A percentile compares a stretch with the other conserved stretches of the same genome.
Evolutionary conservation across 1,139 yeast genomes (phyloP).

Genomic region (Saccharomyces hybrid): DNA sequence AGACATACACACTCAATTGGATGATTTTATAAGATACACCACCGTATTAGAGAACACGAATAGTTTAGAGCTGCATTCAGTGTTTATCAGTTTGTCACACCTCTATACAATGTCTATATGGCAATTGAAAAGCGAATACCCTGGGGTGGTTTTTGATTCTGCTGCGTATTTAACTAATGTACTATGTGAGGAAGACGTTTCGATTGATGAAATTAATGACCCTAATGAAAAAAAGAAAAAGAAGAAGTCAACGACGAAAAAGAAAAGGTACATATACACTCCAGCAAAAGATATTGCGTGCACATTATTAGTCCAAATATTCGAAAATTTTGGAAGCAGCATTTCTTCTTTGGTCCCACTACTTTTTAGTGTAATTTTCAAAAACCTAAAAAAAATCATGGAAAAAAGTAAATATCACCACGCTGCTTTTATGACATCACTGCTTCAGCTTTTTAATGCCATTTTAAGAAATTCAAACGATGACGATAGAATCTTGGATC

Average conservation of each 20-base stretch:
- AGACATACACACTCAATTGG: conserved; percentile 10
- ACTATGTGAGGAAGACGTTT: conserved; percentile 24
- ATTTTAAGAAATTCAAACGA: conserved; percentile 17
- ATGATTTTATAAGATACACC: conserved; percentile 10
- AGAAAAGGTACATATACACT: conserved; percentile 17
- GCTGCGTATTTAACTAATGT: conserved; percentile 24
- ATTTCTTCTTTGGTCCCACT: conserved; percentile 31
- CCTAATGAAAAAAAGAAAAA: conserved; percentile 13
- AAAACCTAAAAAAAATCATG: conserved; percentile 29
- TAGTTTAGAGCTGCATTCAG: conserved; percentile 18
- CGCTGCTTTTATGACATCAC: conserved; percentile 23
- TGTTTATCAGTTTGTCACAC: conserved; percentile 19
- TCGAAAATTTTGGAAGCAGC: conserved; percentile 31
- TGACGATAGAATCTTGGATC: conserved; percentile 11
- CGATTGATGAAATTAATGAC: conserved; percentile 6
- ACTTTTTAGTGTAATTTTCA: conserved; percentile 25
- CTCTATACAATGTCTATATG: conserved; percentile 16
- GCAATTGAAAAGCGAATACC: conserved; percentile 12
- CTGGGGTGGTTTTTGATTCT: conserved; percentile 25
- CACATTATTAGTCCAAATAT: conserved; percentile 21
- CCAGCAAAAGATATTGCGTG: conserved; percentile 25
- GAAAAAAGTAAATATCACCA: conserved; percentile 25
- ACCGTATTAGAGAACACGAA: conserved; percentile 10
- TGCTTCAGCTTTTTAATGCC: conserved; percentile 23
- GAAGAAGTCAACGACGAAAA: conserved; percentile 14